phyloP scores from a whole-genome alignment of 2,329 filamentous ascomycete species.

The Sclerotinia spermophila region DNA sequence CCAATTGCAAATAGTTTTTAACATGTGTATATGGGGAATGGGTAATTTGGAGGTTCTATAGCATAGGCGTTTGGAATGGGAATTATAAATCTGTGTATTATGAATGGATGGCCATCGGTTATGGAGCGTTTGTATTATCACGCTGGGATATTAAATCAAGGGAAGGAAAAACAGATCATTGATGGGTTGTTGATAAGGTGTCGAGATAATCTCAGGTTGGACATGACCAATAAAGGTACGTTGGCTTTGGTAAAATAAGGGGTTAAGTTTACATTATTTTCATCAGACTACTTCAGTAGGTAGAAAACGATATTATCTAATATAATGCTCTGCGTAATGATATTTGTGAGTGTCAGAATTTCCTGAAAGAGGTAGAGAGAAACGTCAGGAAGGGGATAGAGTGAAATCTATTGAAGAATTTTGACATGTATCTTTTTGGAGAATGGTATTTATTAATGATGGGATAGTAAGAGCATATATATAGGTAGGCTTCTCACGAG shows the following conservation, averaged over 20 bases:
- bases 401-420: not conserved
- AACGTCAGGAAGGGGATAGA: not conserved
- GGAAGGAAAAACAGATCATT: not conserved
- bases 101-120: not conserved
- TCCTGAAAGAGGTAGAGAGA: not conserved
- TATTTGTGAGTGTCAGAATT: not conserved
- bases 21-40: not conserved
- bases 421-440: not conserved
- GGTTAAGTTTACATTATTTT: not conserved
- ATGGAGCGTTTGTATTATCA: slow-evolving; percentile 1
- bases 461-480: not conserved
- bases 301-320: not conserved
- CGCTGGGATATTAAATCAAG: not conserved
- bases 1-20: not conserved
- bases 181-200: not conserved
- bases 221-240: not conserved
- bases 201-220: not conserved
- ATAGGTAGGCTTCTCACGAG: not conserved
- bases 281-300: not conserved
- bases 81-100: not conserved
- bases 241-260: not conserved
- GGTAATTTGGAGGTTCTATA: not conserved
- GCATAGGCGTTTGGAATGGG: slow-evolving; percentile 8
- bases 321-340: not conserved
- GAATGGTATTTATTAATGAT: not conserved